Evolutionary conservation across 108 stramenopile genomes (phyloP), one percentile per base, ranked within the genome.

Genomic region (Craspedostauros australis): DNA sequence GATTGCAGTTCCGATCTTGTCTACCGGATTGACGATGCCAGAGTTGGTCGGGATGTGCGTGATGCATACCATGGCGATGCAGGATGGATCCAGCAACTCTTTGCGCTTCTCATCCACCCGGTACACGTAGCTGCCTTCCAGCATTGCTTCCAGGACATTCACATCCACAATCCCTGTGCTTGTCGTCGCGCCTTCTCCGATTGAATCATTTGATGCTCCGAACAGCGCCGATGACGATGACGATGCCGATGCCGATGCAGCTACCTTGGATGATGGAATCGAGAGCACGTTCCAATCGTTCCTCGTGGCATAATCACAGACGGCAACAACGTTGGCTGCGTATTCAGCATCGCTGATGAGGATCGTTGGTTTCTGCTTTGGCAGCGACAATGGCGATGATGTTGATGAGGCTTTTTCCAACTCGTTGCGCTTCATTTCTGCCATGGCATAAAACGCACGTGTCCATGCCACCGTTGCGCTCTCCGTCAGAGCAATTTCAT

Each of bases 41-140:
- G 83, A 77, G 44, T 91, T 91, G 16, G 86, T 87, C 3, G 89
- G 89, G 3, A 91, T 58, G 49, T 88, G 86, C 3, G 86, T 87
- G 24, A 91, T 60, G 42, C 81, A 84, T 20, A 82, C 77, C 44
- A 79, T 43, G 18, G 64, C 70, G 34, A 82, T 79, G 0, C 55
- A 48, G 1, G 46, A n/a, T 8, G 80, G 80, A 46, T 82, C 73
- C 23, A 77, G 24, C 0, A 32, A 30, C 21, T 44, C 28, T 6
- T 36, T 43, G 16, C 23, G 24, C 52, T 45, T 58, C 8, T 25
- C 3, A 12, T 26, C 49, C 9, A 36, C 29, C 11, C 49, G 50
- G 34, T 44, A 67, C 1, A 39, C 29, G 46, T 60, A 73, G 8
- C 9, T 48, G 3, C 72, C 76, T 2, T 24, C 30, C 15, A 87